Base-by-base conservation (phyloP, 352 stramenopile species). In the Pythium folliculosum region DNA sequence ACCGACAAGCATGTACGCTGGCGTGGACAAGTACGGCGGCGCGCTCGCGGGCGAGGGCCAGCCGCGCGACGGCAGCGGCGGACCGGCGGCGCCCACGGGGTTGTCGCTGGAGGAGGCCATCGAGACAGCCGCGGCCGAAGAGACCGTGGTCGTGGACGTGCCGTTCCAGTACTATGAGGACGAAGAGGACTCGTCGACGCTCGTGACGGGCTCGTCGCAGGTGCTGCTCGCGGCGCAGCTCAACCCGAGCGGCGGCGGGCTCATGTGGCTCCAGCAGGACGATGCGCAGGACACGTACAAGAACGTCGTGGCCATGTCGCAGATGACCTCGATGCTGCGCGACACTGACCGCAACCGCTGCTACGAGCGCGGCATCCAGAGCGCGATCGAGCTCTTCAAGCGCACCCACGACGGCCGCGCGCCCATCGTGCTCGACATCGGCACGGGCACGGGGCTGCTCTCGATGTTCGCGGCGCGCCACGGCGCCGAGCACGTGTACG, bases 281-380 rank as follows among this genome's bases (percentile, higher is more conserved):
- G 80, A 81, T 43, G 63, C 78, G 1, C 71, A 81, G n/a, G 72
- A 82, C 43, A 78, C 76, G 35, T 92, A 92, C 73, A 88, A 90
- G 74, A 92, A 92, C 51, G 85, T 90, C 22, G 77, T 96, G 37
- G 80, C 82, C 38, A 96, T 93, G 85, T 92, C 81, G 8, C 88
- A 96, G 60, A 96, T 96, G 88, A 92, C 84, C 10, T 94, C 88
- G 47, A 96, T 96, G 88, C 77, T 96, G 35, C 80, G 82, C 45
- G 86, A 96, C 67, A 62, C 61, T 14, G 82, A 93, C 69, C 81
- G 88, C 62, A 94, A 94, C 65, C 35, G 65, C n/a, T 89, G 83
- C 65, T 95, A 94, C 75, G 79, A 93, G 71, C 76, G 72, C 21
- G 88, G 78, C 22, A 93, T 95, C 72, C 65, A 85, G 51, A 57